Evolutionary conservation across 2,329 filamentous ascomycete species (phyloP), one percentile per base, ranked within the genome.

Genomic region (Raffaelea ambrosiae): DNA sequence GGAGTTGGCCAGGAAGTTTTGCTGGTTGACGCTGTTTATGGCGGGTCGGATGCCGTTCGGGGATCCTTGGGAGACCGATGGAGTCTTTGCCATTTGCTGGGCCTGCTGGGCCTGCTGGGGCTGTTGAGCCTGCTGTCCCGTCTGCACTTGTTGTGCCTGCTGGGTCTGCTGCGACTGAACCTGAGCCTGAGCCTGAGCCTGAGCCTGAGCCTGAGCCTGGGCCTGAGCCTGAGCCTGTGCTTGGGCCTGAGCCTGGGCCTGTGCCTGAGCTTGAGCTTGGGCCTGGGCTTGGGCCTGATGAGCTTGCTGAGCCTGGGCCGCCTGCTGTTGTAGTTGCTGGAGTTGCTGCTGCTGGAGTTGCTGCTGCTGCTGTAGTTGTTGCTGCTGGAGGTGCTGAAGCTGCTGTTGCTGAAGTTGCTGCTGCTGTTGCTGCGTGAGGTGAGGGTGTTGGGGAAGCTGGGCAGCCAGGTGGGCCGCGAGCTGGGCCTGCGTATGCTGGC

Each of bases 361-460:
- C 51, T 82, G 79, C 29, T 49, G 48, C 19, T 48, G 54, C 39
- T 54, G 52, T 14, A 68, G 67, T 53, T 70, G 59, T 40, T 63
- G 64, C 42, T 68, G 65, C 47, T 72, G 69, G 44, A 71, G 69
- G 31, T 51, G 51, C 21, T 51, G 51, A 9, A 43, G 49, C 36
- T 46, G 47, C 10, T 42, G 45, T 19, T 48, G 46, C n/a, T 46
- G 49, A 2, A 22, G 40, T 3, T 41, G 43, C 22, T 48, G 52
- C 14, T 44, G 51, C 40, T 51, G 52, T 4, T 52, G 48, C 19
- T 55, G 55, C 26, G 26, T 29, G 13, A 29, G 50, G 18, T 52
- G 50, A 4, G 73, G 72, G 57, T 77, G 75, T 48, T 74, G 76
- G 26, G 72, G 68, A 57, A 76, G 67, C 54, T 76, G 69, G n/a